Evolutionary conservation across 306 rosid species (phyloP).

Genomic region (Malus sieversii): DNA sequence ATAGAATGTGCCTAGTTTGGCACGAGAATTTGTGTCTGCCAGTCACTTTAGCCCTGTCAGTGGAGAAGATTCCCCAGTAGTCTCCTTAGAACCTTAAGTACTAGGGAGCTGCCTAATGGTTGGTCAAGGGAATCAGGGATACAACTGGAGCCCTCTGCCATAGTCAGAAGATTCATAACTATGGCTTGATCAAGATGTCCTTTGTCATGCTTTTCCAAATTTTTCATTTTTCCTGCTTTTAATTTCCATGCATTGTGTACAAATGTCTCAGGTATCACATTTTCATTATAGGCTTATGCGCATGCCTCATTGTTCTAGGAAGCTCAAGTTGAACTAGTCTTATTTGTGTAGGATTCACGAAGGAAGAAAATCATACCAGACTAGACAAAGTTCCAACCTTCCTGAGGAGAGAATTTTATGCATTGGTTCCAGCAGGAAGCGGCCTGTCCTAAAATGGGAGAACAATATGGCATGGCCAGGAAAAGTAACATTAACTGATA

Average conservation of each 20-base stretch:
- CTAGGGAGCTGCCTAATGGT: background rate
- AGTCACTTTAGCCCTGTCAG: background rate
- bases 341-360: slow-evolving; percentile 62
- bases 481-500: slow-evolving; percentile 78
- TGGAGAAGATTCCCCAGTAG: background rate
- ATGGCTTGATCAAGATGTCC: background rate
- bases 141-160: background rate
- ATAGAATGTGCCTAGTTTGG: background rate
- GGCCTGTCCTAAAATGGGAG: slow-evolving; percentile 94
- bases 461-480: slow-evolving; percentile 97
- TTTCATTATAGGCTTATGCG: background rate
- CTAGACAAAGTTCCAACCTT: slow-evolving; percentile 51
- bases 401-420: slow-evolving; percentile 66
- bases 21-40: background rate
- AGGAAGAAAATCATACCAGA: slow-evolving; percentile 61
- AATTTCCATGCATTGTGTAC: background rate
- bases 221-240: background rate
- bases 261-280: background rate
- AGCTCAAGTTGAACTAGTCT: slow-evolving; percentile 21
- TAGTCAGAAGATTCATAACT: background rate
- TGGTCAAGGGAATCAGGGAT: background rate
- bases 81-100: background rate
- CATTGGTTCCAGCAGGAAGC: slow-evolving; percentile 71
- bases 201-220: background rate
- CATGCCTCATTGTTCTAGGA: background rate